Base-by-base conservation (phyloP, 176 grass and related monocot species). In the Cocos nucifera region DNA sequence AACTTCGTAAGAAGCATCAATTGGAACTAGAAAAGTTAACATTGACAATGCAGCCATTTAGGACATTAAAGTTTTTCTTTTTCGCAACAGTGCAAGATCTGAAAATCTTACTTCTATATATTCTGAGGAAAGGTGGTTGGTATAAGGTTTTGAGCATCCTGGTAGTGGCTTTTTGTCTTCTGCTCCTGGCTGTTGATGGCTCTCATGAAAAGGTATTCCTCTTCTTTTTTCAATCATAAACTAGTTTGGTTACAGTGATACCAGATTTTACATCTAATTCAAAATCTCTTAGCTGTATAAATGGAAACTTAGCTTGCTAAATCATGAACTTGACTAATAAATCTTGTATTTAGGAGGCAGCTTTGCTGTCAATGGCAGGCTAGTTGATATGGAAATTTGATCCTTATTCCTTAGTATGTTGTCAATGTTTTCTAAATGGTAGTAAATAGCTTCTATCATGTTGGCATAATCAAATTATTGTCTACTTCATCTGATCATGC, bases 151-250 rank as follows among this genome's bases (percentile, higher is more conserved):
- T 85, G 58, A 39, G 69, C 72, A 39, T 71, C 59, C 69, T 80
- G 28, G 24, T 76, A 75, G 51, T 66, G 65, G 57, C 73, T 70
- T 56, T 71, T 22, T 72, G 62, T 39, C 18, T 71, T 64, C 54
- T 82, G 26, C 84, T 98, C 27, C 62, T 85, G 55, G 54, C 74
- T 15, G 62, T 53, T 73, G 76, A 86, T 70, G 70, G 63, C 1
- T 73, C 88, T 17, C 76, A 85, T 83, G 84, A 83, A 74, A 88
- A 88, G 87, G 93, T 98, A 64, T 49, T 52, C 35, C 2, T 55
- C 27, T 65, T 63, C 3, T 64, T 30, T 67, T 29, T 14, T 32
- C 30, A 19, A 67, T 35, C 78, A 53, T 57, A 55, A 56, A 4
- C 32, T 66, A 15, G 58, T 61, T 20, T n/a, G 20, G 56, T 50